Evolutionary conservation across 306 rosid genomes (phyloP), one percentile per base, ranked within the genome.

Genomic region (Prunus fruticosa): DNA sequence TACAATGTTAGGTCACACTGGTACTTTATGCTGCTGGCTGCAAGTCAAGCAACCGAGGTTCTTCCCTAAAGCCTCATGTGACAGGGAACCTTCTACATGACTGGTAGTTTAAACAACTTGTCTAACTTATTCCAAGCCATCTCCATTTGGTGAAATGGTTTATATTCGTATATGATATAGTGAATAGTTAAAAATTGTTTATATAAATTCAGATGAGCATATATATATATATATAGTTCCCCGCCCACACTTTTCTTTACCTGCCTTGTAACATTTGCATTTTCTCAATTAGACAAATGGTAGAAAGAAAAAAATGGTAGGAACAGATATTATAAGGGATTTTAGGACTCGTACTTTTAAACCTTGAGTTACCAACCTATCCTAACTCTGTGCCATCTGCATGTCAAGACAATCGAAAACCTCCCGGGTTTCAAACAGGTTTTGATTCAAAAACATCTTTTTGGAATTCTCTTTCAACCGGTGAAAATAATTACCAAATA

Each of bases 51-150:
- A 86, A 86, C 89, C 88, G 73, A 76, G 66, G 86, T 73, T 91
- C 99, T 62, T 96, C 98, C 16, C 82, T 89, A 60, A 96, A 89
- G 85, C 89, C 97, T 83, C 89, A 85, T 84, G 68, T 88, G 84
- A 82, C 90, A 8, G 96, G 90, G 65, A 82, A 89, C 79, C 82
- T 96, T 54, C 80, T 96, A 74, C 83, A 91, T 28, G 96, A 92
- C 83, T 96, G 98, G 99, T 92, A 96, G 67, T 76, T 80, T 41
- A n/a, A 78, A 64, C 74, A 43, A 76, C 51, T 52, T 62, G 30
- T 75, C 27, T 22, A 30, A 27, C 64, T 77, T 72, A 53, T 81
- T 78, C 46, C 11, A 34, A 75, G 51, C 60, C 18, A 64, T 74
- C 51, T 19, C 15, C 41, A 30, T 78, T 63, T 25, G 51, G 58